A percentile compares a stretch with the other conserved stretches of the same genome.
These are phyloP conservation scores for Cardamine resedifolia DNA, from an alignment of 345 rosid genomes.

Conservation along the genomic window DNA sequence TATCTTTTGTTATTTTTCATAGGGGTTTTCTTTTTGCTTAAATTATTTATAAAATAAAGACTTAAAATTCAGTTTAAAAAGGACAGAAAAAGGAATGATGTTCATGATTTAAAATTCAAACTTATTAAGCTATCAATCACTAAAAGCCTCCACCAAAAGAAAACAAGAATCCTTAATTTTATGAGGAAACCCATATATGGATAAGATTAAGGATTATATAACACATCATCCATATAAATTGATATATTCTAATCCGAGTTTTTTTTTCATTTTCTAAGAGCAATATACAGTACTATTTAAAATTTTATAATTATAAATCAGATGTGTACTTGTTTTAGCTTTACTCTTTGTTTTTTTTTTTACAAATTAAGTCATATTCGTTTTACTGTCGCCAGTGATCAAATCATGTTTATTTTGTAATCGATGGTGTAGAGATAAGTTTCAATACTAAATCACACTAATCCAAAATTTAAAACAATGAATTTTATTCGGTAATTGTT, in stretches of 20 bases:
- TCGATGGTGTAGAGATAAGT: background rate
- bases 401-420: background rate
- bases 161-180: background rate
- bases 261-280: background rate
- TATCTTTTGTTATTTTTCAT: background rate
- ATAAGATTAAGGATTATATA: too few species aligned
- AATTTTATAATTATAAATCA: background rate
- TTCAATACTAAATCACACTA: background rate
- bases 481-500: background rate
- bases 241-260: background rate
- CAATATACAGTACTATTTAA: background rate
- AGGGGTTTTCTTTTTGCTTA: too few species aligned
- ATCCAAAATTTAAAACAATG: background rate
- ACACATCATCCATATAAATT: background rate
- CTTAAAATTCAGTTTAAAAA: background rate
- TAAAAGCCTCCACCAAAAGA: background rate
- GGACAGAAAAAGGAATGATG: background rate
- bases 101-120: background rate
- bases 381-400: background rate
- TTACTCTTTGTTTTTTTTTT: background rate
- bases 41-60: background rate
- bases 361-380: background rate
- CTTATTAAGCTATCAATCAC: background rate
- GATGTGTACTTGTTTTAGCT: background rate
- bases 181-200: background rate